A percentile compares a stretch with the other conserved stretches of the same genome.
Evolutionary conservation across 1,139 yeast species (phyloP).

Genomic region (Pichiaceae sp.): DNA sequence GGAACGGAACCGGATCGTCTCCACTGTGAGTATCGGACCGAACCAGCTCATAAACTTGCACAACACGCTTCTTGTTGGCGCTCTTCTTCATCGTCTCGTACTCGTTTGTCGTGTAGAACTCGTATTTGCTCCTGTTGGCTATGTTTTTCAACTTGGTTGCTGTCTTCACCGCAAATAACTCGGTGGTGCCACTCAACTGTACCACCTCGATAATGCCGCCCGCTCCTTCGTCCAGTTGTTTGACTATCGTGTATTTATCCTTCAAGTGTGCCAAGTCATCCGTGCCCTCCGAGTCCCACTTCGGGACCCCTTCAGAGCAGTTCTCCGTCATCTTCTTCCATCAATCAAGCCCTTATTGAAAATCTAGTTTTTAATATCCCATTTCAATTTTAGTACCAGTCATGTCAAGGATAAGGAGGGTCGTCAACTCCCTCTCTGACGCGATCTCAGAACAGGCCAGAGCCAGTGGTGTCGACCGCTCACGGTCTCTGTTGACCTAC

Average conservation of each 20-base stretch:
- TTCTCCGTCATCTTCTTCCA: too few species aligned
- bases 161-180: neutral
- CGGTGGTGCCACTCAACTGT: neutral
- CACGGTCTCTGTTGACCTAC: constrained; percentile 26
- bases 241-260: neutral
- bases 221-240: constrained; percentile 18
- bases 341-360: too few species aligned
- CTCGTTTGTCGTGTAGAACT: constrained; percentile 19
- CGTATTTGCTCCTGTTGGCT: constrained; percentile 4
- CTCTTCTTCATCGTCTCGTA: constrained; percentile 13
- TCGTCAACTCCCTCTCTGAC: constrained; percentile 18
- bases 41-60: constrained; percentile 4
- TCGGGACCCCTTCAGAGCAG: too few species aligned
- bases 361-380: neutral
- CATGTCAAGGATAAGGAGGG: constrained; percentile 13
- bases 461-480: constrained; percentile 20
- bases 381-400: too few species aligned
- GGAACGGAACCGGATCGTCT: neutral
- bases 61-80: constrained; percentile 1
- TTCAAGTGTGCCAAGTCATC: neutral
- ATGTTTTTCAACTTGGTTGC: neutral
- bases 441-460: constrained; percentile 25
- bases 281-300: neutral
- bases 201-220: constrained; percentile 15
- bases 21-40: neutral